Conservation (phyloP, 2,329 filamentous ascomycete species). For the Fusarium armeniacum region DNA sequence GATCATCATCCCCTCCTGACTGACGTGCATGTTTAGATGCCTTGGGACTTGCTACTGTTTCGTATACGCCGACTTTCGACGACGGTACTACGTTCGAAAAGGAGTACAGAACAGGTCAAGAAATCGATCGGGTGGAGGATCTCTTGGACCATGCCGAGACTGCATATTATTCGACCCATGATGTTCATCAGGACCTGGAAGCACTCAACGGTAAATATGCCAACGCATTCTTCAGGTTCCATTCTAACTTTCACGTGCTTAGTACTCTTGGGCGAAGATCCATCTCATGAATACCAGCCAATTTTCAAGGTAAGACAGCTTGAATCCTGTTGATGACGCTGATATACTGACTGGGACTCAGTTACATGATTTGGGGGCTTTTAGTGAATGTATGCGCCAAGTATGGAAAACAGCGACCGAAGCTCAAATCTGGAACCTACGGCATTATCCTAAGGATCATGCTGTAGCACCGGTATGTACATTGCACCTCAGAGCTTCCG, state of each 20-base stretch:
- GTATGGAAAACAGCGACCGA: conserved; percentile 32
- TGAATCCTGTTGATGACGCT: neutral
- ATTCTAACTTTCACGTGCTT: conserved; percentile 12
- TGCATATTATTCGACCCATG: conserved; percentile 37
- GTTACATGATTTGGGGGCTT: conserved; percentile 51
- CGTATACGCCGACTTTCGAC: conserved; percentile 42
- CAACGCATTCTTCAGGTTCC: neutral
- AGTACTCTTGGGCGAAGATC: conserved; percentile 45
- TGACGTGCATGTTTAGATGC: conserved; percentile 45
- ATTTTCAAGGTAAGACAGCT: conserved; percentile 47
- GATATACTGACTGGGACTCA: conserved; percentile 27
- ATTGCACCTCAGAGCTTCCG: neutral
- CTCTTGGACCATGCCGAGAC: conserved; percentile 22
- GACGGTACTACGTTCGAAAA: conserved; percentile 32
- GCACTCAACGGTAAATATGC: conserved; percentile 48
- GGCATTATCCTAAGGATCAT: conserved; percentile 41
- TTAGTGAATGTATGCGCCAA: conserved; percentile 40
- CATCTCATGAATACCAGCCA: conserved; percentile 37
- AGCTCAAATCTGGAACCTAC: conserved; percentile 33
- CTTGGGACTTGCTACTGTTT: conserved; percentile 48
- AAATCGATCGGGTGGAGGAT: neutral
- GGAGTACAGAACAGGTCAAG: conserved; percentile 19
- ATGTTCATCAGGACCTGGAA: conserved; percentile 53
- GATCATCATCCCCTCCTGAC: neutral
- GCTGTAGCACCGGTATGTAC: conserved; percentile 46